Evolutionary conservation across 225 moss, liverwort and hornwort species (phyloP).

Genomic region (Pseudoscleropodium purum): DNA sequence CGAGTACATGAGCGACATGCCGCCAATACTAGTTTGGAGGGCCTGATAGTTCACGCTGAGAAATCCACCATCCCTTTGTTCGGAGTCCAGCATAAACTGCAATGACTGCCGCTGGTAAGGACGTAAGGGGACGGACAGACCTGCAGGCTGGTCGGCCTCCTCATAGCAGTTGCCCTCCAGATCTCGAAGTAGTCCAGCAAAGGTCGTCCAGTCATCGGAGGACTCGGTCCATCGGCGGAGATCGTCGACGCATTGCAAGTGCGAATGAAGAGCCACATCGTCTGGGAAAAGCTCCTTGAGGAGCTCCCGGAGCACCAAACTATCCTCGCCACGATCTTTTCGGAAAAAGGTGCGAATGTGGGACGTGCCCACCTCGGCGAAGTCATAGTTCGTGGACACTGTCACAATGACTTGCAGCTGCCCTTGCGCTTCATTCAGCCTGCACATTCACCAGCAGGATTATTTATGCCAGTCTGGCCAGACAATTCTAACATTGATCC

Average conservation of each 20-base stretch:
- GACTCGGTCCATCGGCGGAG: conserved; percentile 92
- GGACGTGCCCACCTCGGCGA: conserved; percentile 48
- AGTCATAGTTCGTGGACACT: conserved; percentile 41
- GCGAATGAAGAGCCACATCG: conserved; percentile 52
- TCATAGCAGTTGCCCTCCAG: conserved; percentile 86
- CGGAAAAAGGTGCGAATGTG: conserved; percentile 76
- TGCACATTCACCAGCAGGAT: conserved; percentile 6
- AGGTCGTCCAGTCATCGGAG: conserved; percentile 91
- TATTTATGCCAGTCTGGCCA: not conserved
- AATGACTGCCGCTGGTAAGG: conserved; percentile 94
- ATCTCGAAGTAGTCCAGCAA: conserved; percentile 75
- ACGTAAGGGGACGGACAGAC: conserved; percentile 81
- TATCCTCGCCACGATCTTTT: conserved; percentile 78
- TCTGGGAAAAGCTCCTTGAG: conserved; percentile 69
- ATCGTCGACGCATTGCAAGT: conserved; percentile 75
- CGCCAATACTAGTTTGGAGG: conserved; percentile 46
- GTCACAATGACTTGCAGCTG: conserved; percentile 84
- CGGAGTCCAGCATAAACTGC: conserved; percentile 94
- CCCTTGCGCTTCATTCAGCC: conserved; percentile 93
- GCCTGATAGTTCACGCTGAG: conserved; percentile 80
- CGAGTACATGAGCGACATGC: conserved; percentile 69
- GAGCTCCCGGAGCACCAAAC: conserved; percentile 69
- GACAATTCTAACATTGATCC: not conserved
- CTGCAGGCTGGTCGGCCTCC: conserved; percentile 83
- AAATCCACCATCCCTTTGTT: conserved; percentile 83